Base-by-base conservation (phyloP, 2,329 filamentous ascomycete genomes). In the Dichotomopilus funicola region DNA sequence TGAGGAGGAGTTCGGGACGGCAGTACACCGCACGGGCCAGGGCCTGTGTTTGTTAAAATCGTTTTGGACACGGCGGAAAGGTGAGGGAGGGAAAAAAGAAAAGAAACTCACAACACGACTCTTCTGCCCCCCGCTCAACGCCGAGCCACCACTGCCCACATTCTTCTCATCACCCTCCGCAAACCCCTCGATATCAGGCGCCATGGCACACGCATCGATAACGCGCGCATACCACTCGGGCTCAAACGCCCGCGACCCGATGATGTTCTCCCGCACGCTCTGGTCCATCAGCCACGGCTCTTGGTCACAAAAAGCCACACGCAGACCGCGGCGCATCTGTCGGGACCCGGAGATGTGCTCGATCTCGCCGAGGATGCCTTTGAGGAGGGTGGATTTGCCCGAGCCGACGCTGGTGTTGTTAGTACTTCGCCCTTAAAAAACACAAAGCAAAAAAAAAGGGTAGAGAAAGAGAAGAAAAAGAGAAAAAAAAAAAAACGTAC, bases 91-190 rank as follows among this genome's bases (percentile, higher is more conserved):
- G 12, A 13, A 10, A 3, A 10, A 13, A 36, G 6, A 38, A n/a
- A 37, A 27, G 8, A 5, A 7, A 66, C 68, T 55, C 63, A 74
- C 72, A 33, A 75, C 64, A 41, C 73, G 66, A 34, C 74, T 71
- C 42, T 67, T 72, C 53, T 78, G 75, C 1, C 75, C 75, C 38
- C 75, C 75, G 41, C 73, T 76, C 1, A 78, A 59, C 5, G 65
- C 68, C 6, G 74, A 64, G 1, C 75, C 75, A 6, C 69, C 67
- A n/a, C 67, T 71, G 2, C 75, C 74, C 52, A 76, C 67, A 11
- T 68, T 57, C 0, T 71, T 74, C 4, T 66, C 54, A 51, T 71
- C 69, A 6, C 70, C 65, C 36, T 66, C 61, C 5, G 68, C 60
- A 47, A 73, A 62, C 3, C 54, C 51, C 0, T 61, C 45, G 6